Conservation (phyloP, 352 stramenopile genomes). For the Globisporangium uncinulatum region DNA sequence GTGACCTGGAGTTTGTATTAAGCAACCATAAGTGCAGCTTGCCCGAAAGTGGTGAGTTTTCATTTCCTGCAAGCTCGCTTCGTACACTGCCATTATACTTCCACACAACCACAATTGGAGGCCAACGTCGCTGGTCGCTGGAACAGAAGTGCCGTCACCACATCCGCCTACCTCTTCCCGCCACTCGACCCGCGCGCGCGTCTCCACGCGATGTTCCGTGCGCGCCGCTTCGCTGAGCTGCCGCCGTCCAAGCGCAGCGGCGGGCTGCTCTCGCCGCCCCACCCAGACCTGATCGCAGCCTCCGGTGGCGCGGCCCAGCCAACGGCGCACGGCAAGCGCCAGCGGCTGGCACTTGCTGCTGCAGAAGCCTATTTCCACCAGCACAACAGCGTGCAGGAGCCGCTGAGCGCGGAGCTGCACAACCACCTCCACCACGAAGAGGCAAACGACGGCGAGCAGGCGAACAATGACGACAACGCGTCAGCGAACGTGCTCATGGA, state of each 20-base stretch:
- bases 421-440: neutral
- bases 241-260: constrained; percentile 55
- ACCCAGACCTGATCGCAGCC: constrained; percentile 23
- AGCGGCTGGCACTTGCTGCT: constrained; percentile 34
- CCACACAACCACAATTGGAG: too few species aligned
- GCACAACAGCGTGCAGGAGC: neutral
- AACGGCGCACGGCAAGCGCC: constrained; percentile 41
- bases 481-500: constrained; percentile 36
- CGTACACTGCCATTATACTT: too few species aligned
- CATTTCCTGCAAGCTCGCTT: too few species aligned
- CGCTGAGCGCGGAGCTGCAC: constrained; percentile 2
- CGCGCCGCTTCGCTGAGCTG: constrained; percentile 61
- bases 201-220: constrained; percentile 52
- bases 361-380: constrained; percentile 6
- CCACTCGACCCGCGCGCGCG: too few species aligned
- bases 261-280: constrained; percentile 29
- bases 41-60: too few species aligned
- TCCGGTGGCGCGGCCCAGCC: constrained; percentile 8
- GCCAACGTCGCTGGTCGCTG: too few species aligned
- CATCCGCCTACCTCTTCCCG: too few species aligned
- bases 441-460: constrained; percentile 1
- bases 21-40: too few species aligned
- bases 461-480: neutral
- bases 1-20: too few species aligned
- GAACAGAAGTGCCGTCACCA: too few species aligned